Percentiles rank a stretch among this genome's conserved stretches.
phyloP scores from a whole-genome alignment of 352 stramenopile genomes.

The Phytophthora quininea region DNA sequence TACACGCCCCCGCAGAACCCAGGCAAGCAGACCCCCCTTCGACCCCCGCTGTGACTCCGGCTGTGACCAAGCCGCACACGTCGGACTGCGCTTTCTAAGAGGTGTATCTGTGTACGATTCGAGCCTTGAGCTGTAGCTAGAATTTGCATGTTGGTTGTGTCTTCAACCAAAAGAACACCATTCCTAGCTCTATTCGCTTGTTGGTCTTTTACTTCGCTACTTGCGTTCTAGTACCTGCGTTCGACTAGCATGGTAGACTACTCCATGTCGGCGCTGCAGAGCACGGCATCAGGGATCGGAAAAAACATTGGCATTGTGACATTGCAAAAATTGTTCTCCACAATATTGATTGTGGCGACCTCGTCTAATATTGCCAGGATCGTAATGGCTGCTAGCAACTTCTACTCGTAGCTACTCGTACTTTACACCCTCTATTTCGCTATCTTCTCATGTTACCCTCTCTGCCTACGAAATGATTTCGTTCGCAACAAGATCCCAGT shows the following conservation, averaged over 20 bases:
- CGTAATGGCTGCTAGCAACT: no score
- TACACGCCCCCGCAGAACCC: neutral
- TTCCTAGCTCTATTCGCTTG: neutral
- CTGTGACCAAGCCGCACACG: neutral
- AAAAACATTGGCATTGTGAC: no score
- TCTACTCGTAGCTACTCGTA: no score
- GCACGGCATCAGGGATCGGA: no score
- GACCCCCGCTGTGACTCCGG: neutral
- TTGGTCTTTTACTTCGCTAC: neutral
- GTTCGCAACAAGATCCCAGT: no score
- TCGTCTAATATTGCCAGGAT: no score
- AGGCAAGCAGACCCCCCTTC: neutral
- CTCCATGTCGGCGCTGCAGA: neutral
- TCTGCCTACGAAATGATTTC: no score
- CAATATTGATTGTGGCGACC: no score
- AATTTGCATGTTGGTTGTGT: neutral
- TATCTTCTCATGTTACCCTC: no score
- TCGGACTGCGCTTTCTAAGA: constrained; percentile 1
- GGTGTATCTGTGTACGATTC: neutral
- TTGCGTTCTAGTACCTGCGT: no score
- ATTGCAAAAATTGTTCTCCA: no score
- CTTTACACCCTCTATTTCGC: no score
- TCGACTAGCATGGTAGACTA: neutral
- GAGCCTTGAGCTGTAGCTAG: neutral
- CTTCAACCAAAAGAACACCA: neutral